Base-by-base conservation (phyloP, 176 grass and related monocot species). In the Otatea glauca region DNA sequence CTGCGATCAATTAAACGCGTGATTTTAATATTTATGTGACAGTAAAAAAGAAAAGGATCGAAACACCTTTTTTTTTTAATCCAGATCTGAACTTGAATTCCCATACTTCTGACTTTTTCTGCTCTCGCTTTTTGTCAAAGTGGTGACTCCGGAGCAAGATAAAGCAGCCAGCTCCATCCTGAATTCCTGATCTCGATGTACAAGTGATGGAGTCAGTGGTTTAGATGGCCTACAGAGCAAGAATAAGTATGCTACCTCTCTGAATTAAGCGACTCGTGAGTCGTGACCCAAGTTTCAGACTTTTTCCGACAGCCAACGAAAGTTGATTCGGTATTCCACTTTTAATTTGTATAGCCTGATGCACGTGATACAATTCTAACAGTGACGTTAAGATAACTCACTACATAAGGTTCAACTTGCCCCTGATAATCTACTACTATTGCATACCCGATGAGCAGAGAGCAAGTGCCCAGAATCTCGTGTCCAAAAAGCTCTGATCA, bases 221-320 rank as follows among this genome's bases (percentile, higher is more conserved):
- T 74, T 87, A 75, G 85, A 70, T 75, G 70, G 59, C 77, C 61
- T 75, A 65, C 38, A 64, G 35, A 8, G 42, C 17, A 25, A 17
- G 4, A 45, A 49, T 55, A 73, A n/a, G 55, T 16, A 3, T 62
- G 43, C 47, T 35, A 65, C 54, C 51, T 45, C 38, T 59, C 51
- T 7, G 37, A 71, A 72, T 34, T 24, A 34, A 45, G 39, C 17
- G 38, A 4, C 15, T 37, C 35, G 35, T 34, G 34, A 34, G 34
- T 4, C 25, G 51, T 70, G 49, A 48, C 63, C 2, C 4, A 48
- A 20, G 50, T 11, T 58, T 68, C 64, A 55, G 78, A 55, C 64
- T 69, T 77, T 77, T 85, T 67, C 48, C 37, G 73, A 72, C 80
- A 58, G 53, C 18, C 14, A 72, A 48, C 25, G 6, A 35, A 5